These are phyloP conservation scores for Bretschneidera sinensis DNA, from an alignment of 345 rosid species.

Conservation along the genomic window DNA sequence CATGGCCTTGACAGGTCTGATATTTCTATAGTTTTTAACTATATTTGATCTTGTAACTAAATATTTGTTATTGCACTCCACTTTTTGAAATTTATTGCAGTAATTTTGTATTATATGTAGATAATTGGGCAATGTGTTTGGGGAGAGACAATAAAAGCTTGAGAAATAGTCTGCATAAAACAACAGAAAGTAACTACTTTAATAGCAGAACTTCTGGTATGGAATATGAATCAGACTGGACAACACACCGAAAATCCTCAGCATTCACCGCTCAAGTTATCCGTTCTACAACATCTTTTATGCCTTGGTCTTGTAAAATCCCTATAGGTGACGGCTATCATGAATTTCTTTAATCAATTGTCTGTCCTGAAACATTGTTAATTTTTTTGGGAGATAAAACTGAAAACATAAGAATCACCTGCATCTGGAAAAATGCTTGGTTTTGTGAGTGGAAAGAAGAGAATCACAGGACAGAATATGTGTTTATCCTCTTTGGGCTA, in stretches of 20 bases:
- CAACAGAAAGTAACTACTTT: slow-evolving; percentile 18
- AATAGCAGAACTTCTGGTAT: slow-evolving; percentile 49
- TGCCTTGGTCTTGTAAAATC: slow-evolving; percentile 79
- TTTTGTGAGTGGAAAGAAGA: slow-evolving; percentile 50
- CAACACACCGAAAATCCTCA: slow-evolving; percentile 44
- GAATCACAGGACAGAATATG: slow-evolving; percentile 30
- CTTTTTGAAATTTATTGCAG: not conserved
- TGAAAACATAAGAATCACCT: slow-evolving; percentile 17
- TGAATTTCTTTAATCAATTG: slow-evolving; percentile 47
- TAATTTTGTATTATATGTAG: slow-evolving; percentile 24
- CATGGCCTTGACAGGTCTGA: slow-evolving; percentile 51
- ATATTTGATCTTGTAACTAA: not conserved
- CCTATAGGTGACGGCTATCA: slow-evolving; percentile 81
- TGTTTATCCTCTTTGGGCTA: slow-evolving; percentile 24
- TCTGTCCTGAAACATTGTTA: slow-evolving; percentile 22
- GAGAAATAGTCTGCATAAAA: slow-evolving; percentile 22
- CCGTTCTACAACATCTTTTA: slow-evolving; percentile 61
- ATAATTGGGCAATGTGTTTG: slow-evolving; percentile 48
- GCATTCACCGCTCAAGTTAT: slow-evolving; percentile 45
- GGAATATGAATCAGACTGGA: slow-evolving; percentile 72
- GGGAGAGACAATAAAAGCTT: slow-evolving; percentile 29
- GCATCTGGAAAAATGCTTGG: slow-evolving; percentile 39
- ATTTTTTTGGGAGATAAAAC: slow-evolving; percentile 28
- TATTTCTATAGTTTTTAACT: not conserved
- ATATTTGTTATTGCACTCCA: not conserved